Conservation (phyloP, 306 rosid species). For the Canavalia gladiata region DNA sequence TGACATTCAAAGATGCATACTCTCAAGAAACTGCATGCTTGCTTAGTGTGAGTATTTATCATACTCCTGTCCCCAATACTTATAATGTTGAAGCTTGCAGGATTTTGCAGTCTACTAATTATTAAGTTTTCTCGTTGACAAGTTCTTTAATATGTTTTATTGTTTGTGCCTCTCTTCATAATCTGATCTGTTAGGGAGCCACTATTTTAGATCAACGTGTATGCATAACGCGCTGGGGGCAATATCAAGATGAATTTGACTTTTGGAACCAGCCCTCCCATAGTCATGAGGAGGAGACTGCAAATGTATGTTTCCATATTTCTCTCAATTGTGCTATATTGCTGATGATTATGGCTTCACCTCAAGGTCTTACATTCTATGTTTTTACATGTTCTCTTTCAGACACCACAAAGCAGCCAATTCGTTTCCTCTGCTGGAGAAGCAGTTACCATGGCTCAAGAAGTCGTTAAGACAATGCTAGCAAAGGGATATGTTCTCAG, state of each 20-base stretch:
- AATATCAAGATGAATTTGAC: constrained; percentile 68
- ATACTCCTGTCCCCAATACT: constrained; percentile 21
- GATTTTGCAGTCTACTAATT: constrained; percentile 19
- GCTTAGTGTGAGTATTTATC: constrained; percentile 78
- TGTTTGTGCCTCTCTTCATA: constrained; percentile 17
- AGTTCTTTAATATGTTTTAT: constrained; percentile 2
- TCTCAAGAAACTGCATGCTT: constrained; percentile 94
- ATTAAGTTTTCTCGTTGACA: constrained; percentile 21
- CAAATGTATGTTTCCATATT: constrained; percentile 56
- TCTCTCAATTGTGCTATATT: neutral
- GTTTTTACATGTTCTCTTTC: constrained; percentile 33
- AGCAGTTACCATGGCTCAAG: constrained; percentile 78
- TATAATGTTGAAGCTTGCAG: neutral
- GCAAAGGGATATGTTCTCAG: constrained; percentile 83
- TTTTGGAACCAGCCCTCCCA: constrained; percentile 72
- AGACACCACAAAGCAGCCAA: constrained; percentile 58
- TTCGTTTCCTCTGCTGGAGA: constrained; percentile 78
- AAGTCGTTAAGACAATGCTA: constrained; percentile 85
- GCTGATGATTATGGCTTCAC: constrained; percentile 20
- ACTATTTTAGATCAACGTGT: constrained; percentile 90
- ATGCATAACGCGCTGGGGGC: constrained; percentile 95
- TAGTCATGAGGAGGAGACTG: constrained; percentile 57
- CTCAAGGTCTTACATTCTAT: neutral
- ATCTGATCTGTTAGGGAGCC: constrained; percentile 76
- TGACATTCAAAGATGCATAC: constrained; percentile 85